These are phyloP conservation scores for Eucalyptus caleyi DNA, from an alignment of 345 rosid species.

Conservation along the genomic window DNA sequence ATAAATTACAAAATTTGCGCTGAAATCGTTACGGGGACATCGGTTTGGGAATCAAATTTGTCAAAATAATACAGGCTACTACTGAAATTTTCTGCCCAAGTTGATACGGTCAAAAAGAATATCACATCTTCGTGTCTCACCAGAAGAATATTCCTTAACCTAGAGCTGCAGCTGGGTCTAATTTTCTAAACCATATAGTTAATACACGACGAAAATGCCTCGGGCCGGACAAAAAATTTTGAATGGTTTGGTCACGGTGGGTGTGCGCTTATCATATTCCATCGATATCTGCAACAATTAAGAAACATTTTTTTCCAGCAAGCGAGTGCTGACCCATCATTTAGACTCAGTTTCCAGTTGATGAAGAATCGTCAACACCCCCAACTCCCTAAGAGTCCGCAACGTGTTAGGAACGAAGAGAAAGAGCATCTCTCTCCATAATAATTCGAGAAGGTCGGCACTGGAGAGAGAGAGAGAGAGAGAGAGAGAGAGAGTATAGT, in stretches of 20 bases:
- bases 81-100: background rate
- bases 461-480: background rate
- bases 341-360: background rate
- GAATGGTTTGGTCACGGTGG: background rate
- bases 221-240: background rate
- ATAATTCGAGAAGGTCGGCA: background rate
- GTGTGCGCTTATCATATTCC: background rate
- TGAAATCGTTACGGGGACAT: background rate
- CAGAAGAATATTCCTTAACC: background rate
- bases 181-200: background rate
- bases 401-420: background rate
- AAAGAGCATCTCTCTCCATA: background rate
- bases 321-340: background rate
- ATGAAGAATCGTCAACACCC: background rate
- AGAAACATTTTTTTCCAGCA: background rate
- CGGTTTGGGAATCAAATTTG: background rate
- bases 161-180: background rate
- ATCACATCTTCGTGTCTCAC: background rate
- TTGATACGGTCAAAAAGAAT: background rate
- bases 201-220: background rate
- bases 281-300: background rate
- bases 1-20: background rate
- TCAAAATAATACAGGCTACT: background rate
- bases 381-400: background rate
- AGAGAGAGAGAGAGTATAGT: background rate